Evolutionary conservation across 169 alveolate genomes (phyloP).

Genomic region (Cryptosporidium sp.): DNA sequence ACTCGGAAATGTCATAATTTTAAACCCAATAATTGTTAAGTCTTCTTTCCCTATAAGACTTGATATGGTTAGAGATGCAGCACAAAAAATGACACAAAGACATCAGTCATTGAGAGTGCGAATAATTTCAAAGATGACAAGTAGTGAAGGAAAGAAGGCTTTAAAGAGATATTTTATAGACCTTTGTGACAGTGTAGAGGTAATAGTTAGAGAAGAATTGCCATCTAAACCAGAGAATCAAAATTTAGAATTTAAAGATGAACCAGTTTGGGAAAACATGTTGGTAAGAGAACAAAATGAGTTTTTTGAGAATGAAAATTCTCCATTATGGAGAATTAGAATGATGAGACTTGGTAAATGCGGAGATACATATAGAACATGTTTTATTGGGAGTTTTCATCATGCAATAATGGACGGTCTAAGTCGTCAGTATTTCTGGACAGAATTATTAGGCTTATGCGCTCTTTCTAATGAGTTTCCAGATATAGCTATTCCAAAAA

Average conservation of each 20-base stretch:
- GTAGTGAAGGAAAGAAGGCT: slow-evolving; percentile 23
- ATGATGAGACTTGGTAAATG: slow-evolving; percentile 43
- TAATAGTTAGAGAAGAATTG: slow-evolving; percentile 44
- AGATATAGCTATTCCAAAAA: slow-evolving; percentile 45
- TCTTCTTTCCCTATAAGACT: slow-evolving; percentile 77
- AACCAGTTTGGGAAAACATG: slow-evolving; percentile 67
- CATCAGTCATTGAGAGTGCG: slow-evolving; percentile 78
- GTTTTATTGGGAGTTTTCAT: slow-evolving; percentile 79
- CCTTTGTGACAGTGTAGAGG: slow-evolving; percentile 37
- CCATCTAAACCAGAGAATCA: not conserved
- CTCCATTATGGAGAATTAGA: slow-evolving; percentile 72
- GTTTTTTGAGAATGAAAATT: slow-evolving; percentile 46
- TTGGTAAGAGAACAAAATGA: slow-evolving; percentile 58
- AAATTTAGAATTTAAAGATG: not conserved
- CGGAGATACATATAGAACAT: slow-evolving; percentile 63
- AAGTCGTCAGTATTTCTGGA: slow-evolving; percentile 80
- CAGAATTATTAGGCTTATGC: slow-evolving; percentile 74
- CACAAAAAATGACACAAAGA: slow-evolving; percentile 73
- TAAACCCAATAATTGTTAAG: slow-evolving; percentile 76
- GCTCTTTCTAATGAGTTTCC: slow-evolving; percentile 48
- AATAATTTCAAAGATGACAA: slow-evolving; percentile 37
- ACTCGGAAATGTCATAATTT: slow-evolving; percentile 77
- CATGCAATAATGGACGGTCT: slow-evolving; percentile 81
- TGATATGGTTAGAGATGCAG: slow-evolving; percentile 77
- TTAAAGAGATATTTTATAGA: slow-evolving; percentile 56